Evolutionary conservation across 257 asterid genomes (phyloP), one percentile per base, ranked within the genome.

Genomic region (Henckelia pumila): DNA sequence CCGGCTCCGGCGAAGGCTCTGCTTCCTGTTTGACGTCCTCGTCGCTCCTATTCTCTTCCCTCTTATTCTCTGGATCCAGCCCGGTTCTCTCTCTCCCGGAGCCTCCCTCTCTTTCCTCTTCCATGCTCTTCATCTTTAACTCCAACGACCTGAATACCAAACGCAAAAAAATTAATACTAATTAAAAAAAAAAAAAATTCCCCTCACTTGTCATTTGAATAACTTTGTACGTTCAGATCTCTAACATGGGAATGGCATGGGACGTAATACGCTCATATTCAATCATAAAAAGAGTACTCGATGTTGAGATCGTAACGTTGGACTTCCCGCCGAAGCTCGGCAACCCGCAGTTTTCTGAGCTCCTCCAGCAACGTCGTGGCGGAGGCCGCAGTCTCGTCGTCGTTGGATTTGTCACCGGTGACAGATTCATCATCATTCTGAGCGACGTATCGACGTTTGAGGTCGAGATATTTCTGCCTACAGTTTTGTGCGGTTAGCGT

Each of bases 301-400:
- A 88, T 88, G 79, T 86, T 86, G 77, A 88, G 89, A 86, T 88
- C 96, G 86, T 84, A 84, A 76, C 93, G 93, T 63, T 86, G 77
- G 79, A 86, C 88, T 70, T 88, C 93, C 16, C 93, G 89, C 56
- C 87, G 84, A 53, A 88, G 93, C 55, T 88, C 96, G 40, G 87
- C 93, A 11, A 88, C 89, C 20, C 96, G 78, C 74, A 88, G 69
- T 77, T 78, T 88, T 77, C 93, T 76, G 62, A 88, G 82, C 84
- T 86, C 96, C 67, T 88, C 93, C 63, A 88, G 81, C 84, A 86
- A 71, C 23, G 89, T 80, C 23, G 53, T 80, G 8, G 86, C 74
- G 16, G 55, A 47, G 55, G 20, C 55, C 8, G 20, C 55, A 8
- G 2, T 47, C 17, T 73, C 84, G 6, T 74, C 84, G 3, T 19